Percentiles rank a stretch among this genome's conserved stretches.
Evolutionary conservation across 2,329 filamentous ascomycete species (phyloP).

Genomic region (Colletotrichum caudatum): DNA sequence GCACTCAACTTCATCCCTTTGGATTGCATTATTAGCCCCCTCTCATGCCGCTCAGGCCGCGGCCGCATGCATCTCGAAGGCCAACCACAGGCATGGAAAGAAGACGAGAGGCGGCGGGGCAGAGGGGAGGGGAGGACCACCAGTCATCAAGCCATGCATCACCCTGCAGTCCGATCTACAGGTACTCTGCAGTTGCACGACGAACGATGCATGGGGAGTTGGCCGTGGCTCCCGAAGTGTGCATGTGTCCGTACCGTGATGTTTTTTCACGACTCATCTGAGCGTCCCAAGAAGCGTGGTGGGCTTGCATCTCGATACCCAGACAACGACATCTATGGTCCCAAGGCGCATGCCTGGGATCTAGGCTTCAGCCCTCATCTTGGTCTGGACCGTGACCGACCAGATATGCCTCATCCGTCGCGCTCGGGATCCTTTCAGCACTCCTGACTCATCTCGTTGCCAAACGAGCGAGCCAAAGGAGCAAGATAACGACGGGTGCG

Average conservation of each 20-base stretch:
- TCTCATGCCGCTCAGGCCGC: constrained; percentile 10
- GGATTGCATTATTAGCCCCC: constrained; percentile 14
- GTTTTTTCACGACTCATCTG: constrained; percentile 1
- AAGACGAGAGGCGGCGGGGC: not conserved
- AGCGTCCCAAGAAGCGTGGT: not conserved
- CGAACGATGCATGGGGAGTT: not conserved
- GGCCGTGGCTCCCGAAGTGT: not conserved
- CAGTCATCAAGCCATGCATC: not conserved
- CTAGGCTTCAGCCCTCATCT: not conserved
- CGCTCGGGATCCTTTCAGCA: constrained; percentile 10
- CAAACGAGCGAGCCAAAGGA: constrained; percentile 12
- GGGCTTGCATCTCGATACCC: not conserved
- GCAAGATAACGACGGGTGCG: no score
- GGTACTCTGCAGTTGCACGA: not conserved
- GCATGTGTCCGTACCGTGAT: not conserved
- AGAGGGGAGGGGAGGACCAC: not conserved
- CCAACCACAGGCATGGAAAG: not conserved
- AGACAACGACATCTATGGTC: not conserved
- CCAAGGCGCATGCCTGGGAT: not conserved
- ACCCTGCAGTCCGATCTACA: constrained; percentile 27
- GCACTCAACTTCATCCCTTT: constrained; percentile 25
- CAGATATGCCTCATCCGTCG: not conserved
- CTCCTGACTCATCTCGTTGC: constrained; percentile 14
- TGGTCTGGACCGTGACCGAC: not conserved
- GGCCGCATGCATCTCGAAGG: constrained; percentile 21